Base-by-base conservation (phyloP, 495 filamentous ascomycete genomes). In the Lepraria neglecta region DNA sequence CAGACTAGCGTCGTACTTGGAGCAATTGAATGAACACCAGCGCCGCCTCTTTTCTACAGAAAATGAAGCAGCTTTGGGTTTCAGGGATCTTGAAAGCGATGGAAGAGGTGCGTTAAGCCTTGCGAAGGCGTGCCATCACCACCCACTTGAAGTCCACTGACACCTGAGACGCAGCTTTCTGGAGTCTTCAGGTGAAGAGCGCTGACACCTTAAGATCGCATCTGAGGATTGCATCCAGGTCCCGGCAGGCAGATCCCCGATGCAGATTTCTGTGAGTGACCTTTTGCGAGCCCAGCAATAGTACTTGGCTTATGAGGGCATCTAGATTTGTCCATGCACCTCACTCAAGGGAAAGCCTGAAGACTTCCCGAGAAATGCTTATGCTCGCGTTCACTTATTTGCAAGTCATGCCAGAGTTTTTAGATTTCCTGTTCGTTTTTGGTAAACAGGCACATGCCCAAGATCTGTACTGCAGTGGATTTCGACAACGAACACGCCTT, bases 361-460 rank as follows among this genome's bases (percentile, higher is more conserved):
- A 61, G 15, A 66, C 65, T 35, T 72, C 62, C 30, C 64, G 68
- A 19, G 55, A 68, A 14, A 77, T 78, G 71, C 63, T 77, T n/a
- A 63, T 62, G 2, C 53, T 67, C 15, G 47, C 69, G n/a, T 63
- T 79, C 24, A 76, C 72, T 1, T 72, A 77, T 59, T 70, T 74
- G 59, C 76, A 79, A 71, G 74, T 77, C 9, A 73, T 75, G 66
- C 71, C 74, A 9, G 58, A 56, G 2, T 77, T 77, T 64, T 55
- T 77, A 9, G 76, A 79, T 38, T 74, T 77, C 52, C 33, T 79
- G 9, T 75, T 74, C 57, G 71, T 71, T 27, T 79, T 77, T 64
- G 73, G 75, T 15, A 60, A 63, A 40, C 75, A 78, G 65, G 62
- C 69, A n/a, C 66, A 74, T 57, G 64, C 71, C 6, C 61, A 70